Evolutionary conservation across 2,329 filamentous ascomycete genomes (phyloP), one percentile per base, ranked within the genome.

Genomic region (Sarocladium kiliense): DNA sequence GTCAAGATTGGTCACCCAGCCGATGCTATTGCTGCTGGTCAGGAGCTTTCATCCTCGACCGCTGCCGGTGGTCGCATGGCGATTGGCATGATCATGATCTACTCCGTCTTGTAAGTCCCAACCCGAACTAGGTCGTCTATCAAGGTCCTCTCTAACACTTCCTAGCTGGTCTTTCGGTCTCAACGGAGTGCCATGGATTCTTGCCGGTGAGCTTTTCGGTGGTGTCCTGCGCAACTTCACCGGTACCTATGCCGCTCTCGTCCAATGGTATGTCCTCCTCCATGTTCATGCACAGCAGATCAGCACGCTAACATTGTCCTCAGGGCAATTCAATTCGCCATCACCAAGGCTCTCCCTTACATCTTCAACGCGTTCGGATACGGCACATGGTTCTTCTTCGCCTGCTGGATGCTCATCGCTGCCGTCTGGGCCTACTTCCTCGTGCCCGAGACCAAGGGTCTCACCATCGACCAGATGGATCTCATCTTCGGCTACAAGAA

Each of bases 11-110:
- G 73, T 59, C 60, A 65, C 39, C 65, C 65, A 23, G 64, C 61
- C 23, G 59, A 59, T 34, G 66, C 73, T 7, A 60, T 66, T 0
- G 64, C 59, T 3, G 36, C n/a, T 18, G 36, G 39, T 27, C 78
- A 1, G 81, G 82, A 21, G 77, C 85, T 53, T 78, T 82, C 63
- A 86, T 87, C 73, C 86, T 87, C 72, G 87, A 87, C 63, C 72
- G 87, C 2, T 26, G 36, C 50, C 3, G 77, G 77, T 56, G 79
- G 78, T 0, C 74, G 77, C 56, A 71, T 78, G 14, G 78, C 79
- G 7, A 80, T 78, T 30, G 78, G 77, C 2, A 77, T 77, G 62
- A 75, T 82, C 23, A 81, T 81, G 68, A 67, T 81, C 1, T 81
- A 80, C 58, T 78, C 73, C 1, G 71, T 79, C 44, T 80, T 80